phyloP scores from a whole-genome alignment of 2,329 filamentous ascomycete species.

The Plectosphaerella cucumerina region DNA sequence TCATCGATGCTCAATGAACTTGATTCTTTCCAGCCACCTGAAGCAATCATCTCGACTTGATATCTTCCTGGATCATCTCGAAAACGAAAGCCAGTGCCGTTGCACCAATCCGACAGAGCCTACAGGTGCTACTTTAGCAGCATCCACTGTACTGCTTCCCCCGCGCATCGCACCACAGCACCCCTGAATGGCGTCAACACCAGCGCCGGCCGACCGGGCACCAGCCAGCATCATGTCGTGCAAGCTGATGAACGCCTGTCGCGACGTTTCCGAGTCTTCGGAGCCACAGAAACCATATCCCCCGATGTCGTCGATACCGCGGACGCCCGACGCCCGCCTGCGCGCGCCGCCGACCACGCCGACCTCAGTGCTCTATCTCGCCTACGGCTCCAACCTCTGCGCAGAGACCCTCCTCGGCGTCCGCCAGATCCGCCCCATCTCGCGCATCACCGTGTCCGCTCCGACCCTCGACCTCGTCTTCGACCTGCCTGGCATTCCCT shows the following conservation, averaged over 20 bases:
- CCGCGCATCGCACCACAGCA: not conserved
- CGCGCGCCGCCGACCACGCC: slow-evolving; percentile 16
- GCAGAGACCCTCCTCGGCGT: slow-evolving; percentile 73
- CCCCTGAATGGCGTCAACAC: slow-evolving; percentile 2
- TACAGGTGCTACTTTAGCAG: no score
- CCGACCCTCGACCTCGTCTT: slow-evolving; percentile 78
- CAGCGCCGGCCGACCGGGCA: not conserved
- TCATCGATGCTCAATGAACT: no score
- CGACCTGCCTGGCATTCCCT: slow-evolving; percentile 80
- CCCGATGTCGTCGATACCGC: slow-evolving; percentile 25
- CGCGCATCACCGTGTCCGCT: slow-evolving; percentile 75
- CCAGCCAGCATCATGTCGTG: not conserved
- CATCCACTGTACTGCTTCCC: no score
- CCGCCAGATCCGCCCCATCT: slow-evolving; percentile 77
- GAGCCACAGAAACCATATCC: slow-evolving; percentile 17
- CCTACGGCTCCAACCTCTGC: slow-evolving; percentile 88
- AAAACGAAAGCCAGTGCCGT: no score
- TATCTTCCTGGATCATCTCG: no score
- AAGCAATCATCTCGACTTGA: no score
- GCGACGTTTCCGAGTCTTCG: not conserved
- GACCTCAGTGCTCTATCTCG: slow-evolving; percentile 69
- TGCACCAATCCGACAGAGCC: no score
- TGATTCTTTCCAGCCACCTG: no score
- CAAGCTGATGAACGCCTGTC: not conserved
- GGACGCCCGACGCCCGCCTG: slow-evolving; percentile 33